Conservation (phyloP, 345 rosid genomes). For the Acer saccharum region DNA sequence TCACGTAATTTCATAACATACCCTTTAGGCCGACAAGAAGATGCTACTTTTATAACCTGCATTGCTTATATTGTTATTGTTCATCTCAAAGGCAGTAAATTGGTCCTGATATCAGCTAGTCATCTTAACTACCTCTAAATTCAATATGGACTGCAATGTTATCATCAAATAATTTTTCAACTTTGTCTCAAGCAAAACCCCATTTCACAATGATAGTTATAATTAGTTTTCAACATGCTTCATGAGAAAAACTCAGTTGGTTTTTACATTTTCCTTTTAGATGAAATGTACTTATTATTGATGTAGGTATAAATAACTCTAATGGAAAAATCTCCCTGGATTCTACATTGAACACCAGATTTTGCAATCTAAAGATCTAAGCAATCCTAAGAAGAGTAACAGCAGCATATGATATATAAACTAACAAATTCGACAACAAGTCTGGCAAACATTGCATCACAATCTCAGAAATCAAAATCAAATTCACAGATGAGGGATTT, state of each 20-base stretch:
- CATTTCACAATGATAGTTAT: not conserved
- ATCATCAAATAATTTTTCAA: not conserved
- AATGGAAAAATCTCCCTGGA: not conserved
- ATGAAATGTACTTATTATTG: not conserved
- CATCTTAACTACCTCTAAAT: not conserved
- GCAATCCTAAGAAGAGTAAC: not conserved
- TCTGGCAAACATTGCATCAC: not conserved
- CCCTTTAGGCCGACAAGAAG: not conserved
- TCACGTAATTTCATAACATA: not conserved
- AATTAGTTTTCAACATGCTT: not conserved
- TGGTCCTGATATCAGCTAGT: not conserved
- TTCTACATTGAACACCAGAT: not conserved
- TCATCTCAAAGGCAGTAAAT: not conserved
- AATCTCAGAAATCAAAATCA: constrained; percentile 19
- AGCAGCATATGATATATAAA: not conserved
- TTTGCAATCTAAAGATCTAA: not conserved
- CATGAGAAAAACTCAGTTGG: not conserved
- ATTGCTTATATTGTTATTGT: not conserved
- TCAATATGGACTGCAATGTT: not conserved
- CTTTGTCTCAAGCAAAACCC: not conserved
- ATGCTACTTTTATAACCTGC: not conserved
- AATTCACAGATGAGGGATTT: constrained; percentile 7
- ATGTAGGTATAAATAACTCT: not conserved
- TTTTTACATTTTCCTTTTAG: not conserved
- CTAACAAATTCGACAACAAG: not conserved